Evolutionary conservation across 2,329 filamentous ascomycete genomes (phyloP), one percentile per base, ranked within the genome.

Genomic region (Hypoxylon rubiginosum): DNA sequence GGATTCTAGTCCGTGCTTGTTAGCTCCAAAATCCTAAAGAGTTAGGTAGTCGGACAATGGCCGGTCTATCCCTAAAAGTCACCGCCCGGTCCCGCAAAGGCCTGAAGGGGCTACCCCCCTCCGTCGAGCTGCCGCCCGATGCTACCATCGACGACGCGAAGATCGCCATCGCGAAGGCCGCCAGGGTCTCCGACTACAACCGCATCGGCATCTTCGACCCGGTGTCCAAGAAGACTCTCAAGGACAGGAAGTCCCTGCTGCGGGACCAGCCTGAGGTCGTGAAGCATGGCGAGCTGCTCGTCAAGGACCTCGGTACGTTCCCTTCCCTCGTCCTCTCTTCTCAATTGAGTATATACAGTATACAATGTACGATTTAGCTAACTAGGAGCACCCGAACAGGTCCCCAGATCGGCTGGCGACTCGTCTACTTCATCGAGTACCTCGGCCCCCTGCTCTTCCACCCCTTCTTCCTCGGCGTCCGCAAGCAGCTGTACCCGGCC

Each of bases 391-490:
- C 53, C 8, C 10, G 17, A 45, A 36, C 64, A 97, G 94, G 96
- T 15, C 88, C 90, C 52, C 96, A 99, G 80, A 91, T 97, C 60
- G 89, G 89, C 68, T 99, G 96, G 96, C 90, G 90, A 70, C 96
- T 93, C 66, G 95, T 98, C 79, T 99, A 95, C 84, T 83, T 97
- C 68, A 90, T 97, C 83, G 96, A 99, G 82, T 99, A 99, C 80
- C 82, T 96, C 71, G 96, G 96, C 3, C 96, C 96, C 5, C 87
- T 98, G 74, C 81, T 97, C 75, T 92, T 98, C 82, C 94, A 97
- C 82, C 87, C 88, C 48, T 83, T 92, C 73, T 84, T 91, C 78
- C 83, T 94, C 79, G 90, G 86, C 72, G 83, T 92, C 59, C 92
- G 94, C 52, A 89, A 91, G 24, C 89, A 91, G 78, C 83, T 94